A percentile compares a stretch with the other conserved stretches of the same genome.
These are phyloP conservation scores for Thymus mandschuricus DNA, from an alignment of 257 asterid species.

Conservation along the genomic window DNA sequence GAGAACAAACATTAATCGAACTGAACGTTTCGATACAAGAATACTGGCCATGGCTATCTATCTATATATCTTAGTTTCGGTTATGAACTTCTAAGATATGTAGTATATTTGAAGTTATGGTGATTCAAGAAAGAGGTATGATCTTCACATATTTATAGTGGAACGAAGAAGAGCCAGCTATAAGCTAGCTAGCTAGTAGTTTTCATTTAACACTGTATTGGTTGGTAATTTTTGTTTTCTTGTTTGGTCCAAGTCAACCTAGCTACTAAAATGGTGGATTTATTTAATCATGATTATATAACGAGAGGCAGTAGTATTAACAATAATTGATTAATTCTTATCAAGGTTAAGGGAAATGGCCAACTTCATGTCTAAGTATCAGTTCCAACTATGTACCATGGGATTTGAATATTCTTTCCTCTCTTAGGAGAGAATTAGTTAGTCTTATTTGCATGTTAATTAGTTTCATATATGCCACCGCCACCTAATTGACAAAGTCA, in stretches of 20 bases:
- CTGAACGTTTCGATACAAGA: background rate
- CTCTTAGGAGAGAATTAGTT: background rate
- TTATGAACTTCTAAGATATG: background rate
- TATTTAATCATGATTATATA: background rate
- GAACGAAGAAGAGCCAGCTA: no score
- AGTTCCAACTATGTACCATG: background rate
- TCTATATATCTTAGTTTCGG: no score
- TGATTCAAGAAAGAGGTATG: background rate
- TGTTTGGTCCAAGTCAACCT: slow-evolving; percentile 30
- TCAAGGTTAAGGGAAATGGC: slow-evolving; percentile 2
- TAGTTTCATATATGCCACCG: background rate
- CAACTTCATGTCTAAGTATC: slow-evolving; percentile 9
- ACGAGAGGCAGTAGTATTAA: slow-evolving; percentile 1
- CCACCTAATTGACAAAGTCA: slow-evolving; percentile 4
- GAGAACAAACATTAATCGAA: slow-evolving; percentile 32
- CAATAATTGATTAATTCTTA: background rate
- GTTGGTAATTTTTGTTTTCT: background rate
- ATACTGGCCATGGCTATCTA: slow-evolving; percentile 26
- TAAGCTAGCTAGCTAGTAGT: no score
- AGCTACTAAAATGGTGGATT: background rate
- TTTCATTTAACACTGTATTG: no score
- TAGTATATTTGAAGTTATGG: slow-evolving; percentile 25
- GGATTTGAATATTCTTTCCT: background rate
- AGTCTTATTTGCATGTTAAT: background rate
- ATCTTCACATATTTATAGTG: slow-evolving; percentile 49